Percentiles rank a stretch among this genome's conserved stretches.
Evolutionary conservation across 2,329 filamentous ascomycete genomes (phyloP).

Genomic region (Penicillium sp.): DNA sequence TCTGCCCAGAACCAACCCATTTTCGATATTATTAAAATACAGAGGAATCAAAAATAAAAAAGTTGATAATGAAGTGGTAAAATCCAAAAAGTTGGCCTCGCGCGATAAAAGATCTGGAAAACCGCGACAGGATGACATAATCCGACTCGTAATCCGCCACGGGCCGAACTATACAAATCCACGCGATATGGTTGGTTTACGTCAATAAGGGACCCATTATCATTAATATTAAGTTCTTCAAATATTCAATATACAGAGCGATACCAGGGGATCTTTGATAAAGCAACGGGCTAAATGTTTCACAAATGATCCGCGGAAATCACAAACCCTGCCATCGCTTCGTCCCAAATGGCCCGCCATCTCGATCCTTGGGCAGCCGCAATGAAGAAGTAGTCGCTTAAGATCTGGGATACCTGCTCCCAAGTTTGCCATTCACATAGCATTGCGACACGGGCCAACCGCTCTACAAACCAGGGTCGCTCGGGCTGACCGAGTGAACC

Average conservation of each 20-base stretch:
- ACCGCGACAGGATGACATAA: slow-evolving; percentile 16
- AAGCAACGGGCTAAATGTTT: not conserved
- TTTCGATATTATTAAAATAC: slow-evolving; percentile 7
- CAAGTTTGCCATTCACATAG: slow-evolving; percentile 32
- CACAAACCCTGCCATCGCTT: slow-evolving; percentile 27
- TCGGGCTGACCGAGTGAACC: slow-evolving; percentile 29
- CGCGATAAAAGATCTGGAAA: slow-evolving; percentile 22
- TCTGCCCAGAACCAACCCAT: slow-evolving; percentile 76
- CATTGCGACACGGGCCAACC: slow-evolving; percentile 24
- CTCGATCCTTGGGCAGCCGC: slow-evolving; percentile 20
- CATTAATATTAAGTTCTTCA: not conserved
- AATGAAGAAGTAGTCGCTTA: slow-evolving; percentile 32
- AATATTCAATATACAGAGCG: not conserved
- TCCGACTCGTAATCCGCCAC: not conserved
- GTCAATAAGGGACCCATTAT: not conserved
- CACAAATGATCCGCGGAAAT: slow-evolving; percentile 14
- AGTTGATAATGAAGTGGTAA: not conserved
- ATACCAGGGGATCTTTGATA: not conserved
- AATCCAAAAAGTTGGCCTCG: slow-evolving; percentile 10
- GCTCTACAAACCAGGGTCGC: slow-evolving; percentile 32
- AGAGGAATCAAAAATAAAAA: not conserved
- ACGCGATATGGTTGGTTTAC: not conserved
- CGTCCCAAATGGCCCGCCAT: slow-evolving; percentile 34
- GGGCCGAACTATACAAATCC: slow-evolving; percentile 2
- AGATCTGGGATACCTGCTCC: slow-evolving; percentile 27